Conservation (phyloP, 495 filamentous ascomycete genomes). For the Ramalina peruviana region DNA sequence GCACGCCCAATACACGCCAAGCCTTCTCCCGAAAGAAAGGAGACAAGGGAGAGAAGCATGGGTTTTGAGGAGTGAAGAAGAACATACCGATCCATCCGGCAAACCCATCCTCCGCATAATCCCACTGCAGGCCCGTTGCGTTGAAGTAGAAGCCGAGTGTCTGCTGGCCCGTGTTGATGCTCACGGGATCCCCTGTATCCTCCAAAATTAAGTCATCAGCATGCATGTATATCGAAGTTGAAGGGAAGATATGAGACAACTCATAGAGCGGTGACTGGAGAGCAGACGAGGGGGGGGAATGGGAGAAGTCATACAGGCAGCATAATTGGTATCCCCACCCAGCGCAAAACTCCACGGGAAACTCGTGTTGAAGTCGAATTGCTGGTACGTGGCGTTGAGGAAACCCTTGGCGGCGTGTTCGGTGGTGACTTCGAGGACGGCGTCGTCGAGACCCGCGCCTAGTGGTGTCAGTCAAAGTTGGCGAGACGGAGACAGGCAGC, state of each 20-base stretch:
- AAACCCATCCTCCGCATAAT: constrained; percentile 21
- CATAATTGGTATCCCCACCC: constrained; percentile 20
- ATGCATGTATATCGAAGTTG: neutral
- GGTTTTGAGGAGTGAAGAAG: neutral
- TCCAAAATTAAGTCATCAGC: neutral
- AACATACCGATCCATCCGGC: constrained; percentile 40
- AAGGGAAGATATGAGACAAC: no score
- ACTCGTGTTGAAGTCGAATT: constrained; percentile 23
- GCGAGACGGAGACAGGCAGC: neutral
- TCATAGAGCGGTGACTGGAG: no score
- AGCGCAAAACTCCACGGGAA: constrained; percentile 29
- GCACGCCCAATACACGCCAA: no score
- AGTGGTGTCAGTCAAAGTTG: no score
- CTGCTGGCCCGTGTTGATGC: constrained; percentile 29
- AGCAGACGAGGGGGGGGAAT: no score
- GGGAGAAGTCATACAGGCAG: neutral
- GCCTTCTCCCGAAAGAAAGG: no score
- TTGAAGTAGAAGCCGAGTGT: constrained; percentile 27
- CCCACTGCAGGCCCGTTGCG: constrained; percentile 26
- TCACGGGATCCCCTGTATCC: constrained; percentile 19
- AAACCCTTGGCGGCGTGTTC: constrained; percentile 21
- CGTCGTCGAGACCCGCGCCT: constrained; percentile 32
- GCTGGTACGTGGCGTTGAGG: constrained; percentile 29
- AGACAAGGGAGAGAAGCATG: no score
- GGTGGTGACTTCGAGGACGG: constrained; percentile 22